Conservation (phyloP, 768 basidiomycete genomes). For the Tephrocybe rancida region DNA sequence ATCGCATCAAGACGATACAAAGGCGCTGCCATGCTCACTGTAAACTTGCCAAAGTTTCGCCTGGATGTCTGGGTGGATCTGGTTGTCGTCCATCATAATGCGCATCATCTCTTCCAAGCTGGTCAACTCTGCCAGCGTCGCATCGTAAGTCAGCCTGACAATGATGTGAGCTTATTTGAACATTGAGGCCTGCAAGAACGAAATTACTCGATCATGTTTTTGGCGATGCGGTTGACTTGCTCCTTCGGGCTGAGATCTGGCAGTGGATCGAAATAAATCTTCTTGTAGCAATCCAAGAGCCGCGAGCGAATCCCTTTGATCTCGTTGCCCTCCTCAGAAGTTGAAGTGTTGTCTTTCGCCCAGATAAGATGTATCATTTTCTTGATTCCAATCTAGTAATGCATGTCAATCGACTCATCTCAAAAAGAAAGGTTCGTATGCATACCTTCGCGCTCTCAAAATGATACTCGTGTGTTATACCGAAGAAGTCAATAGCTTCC, state of each 20-base stretch:
- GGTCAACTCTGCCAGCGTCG: slow-evolving; percentile 93
- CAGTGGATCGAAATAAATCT: slow-evolving; percentile 85
- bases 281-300: slow-evolving; percentile 86
- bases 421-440: neutral
- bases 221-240: slow-evolving; percentile 89
- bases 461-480: slow-evolving; percentile 77
- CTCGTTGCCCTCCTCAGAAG: slow-evolving; percentile 64
- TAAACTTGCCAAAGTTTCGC: slow-evolving; percentile 96
- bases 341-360: slow-evolving; percentile 87
- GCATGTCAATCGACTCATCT: slow-evolving; percentile 5
- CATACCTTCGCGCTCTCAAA: slow-evolving; percentile 74
- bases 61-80: slow-evolving; percentile 83
- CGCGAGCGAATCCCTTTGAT: slow-evolving; percentile 86
- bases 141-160: slow-evolving; percentile 82
- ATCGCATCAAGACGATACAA: neutral
- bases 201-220: slow-evolving; percentile 94
- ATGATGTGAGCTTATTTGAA: neutral
- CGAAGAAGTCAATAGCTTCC: slow-evolving; percentile 90
- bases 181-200: neutral
- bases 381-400: slow-evolving; percentile 77
- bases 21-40: slow-evolving; percentile 50
- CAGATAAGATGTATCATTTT: slow-evolving; percentile 98
- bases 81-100: slow-evolving; percentile 90
- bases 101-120: slow-evolving; percentile 97
- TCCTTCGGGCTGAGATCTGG: slow-evolving; percentile 74